These are phyloP conservation scores for Tripterygium wilfordii DNA, from an alignment of 177 flowering plant species.

Conservation along the genomic window DNA sequence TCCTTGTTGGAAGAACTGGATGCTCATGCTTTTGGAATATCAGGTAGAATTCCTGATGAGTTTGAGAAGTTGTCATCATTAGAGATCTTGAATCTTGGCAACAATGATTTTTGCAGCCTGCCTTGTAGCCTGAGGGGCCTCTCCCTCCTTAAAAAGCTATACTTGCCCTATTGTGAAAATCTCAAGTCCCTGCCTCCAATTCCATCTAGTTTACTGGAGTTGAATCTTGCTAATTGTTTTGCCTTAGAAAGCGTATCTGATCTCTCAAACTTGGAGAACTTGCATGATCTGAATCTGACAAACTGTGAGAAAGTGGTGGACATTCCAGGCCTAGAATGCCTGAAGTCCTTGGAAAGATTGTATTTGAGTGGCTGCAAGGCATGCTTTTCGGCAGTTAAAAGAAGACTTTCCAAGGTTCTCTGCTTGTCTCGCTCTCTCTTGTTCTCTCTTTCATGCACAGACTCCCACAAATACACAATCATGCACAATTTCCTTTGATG, in stretches of 20 bases:
- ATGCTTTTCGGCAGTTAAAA: conserved; percentile 18
- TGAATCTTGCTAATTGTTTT: conserved; percentile 25
- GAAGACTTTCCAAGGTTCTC: conserved; percentile 31
- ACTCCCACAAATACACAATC: not conserved
- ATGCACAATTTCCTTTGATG: not conserved
- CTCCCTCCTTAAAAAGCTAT: conserved; percentile 23
- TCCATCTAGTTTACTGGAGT: conserved; percentile 30
- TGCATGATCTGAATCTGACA: conserved; percentile 26
- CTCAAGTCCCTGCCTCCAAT: conserved; percentile 40
- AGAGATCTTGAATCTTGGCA: conserved; percentile 21
- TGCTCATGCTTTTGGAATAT: conserved; percentile 28
- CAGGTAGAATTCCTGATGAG: conserved; percentile 33
- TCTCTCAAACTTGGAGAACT: conserved; percentile 26
- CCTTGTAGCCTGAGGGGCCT: conserved; percentile 39
- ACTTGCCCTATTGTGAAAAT: conserved; percentile 22
- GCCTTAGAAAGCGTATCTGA: conserved; percentile 31
- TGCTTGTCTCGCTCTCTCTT: not conserved
- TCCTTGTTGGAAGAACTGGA: conserved; percentile 26
- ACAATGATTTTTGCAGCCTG: conserved; percentile 29
- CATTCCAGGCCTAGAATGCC: conserved; percentile 38
- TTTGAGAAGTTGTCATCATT: conserved; percentile 33
- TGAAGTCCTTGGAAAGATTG: conserved; percentile 33
- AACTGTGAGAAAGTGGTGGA: conserved; percentile 29
- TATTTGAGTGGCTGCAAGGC: conserved; percentile 31
- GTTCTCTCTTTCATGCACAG: not conserved